Base-by-base conservation (phyloP, 2,329 filamentous ascomycete species). In the Pseudocercospora cruenta region DNA sequence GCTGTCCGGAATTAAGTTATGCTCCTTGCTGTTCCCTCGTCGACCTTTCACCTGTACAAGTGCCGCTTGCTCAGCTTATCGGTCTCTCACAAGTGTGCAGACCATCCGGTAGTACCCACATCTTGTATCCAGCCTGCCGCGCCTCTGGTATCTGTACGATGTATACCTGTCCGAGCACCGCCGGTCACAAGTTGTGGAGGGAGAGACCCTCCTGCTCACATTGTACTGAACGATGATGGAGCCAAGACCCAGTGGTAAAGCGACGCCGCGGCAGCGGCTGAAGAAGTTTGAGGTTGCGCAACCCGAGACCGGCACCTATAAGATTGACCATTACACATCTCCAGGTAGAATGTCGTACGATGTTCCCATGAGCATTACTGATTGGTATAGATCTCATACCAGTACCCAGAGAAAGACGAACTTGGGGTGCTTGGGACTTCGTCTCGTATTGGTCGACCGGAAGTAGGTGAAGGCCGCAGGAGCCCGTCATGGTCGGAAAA, bases 271-370 rank as follows among this genome's bases (percentile, higher is more conserved):
- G 33, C 55, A 55, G 47, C 31, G 58, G 19, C 8, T 64, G 19
- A 60, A 67, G 47, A 65, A 45, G 21, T 60, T 67, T 1, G 62
- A 62, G n/a, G 66, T 67, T 4, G 58, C 66, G 0, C 66, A 67
- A 28, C 66, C 66, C 6, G 47, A 57, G 21, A 36, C 62, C 7
- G 66, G 66, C 21, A 63, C 31, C 2, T 67, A 67, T 63, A 43
- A 39, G 16, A 67, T 67, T 9, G 66, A 67, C 31, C 66, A 47
- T 14, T 67, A 67, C 49, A 67, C 66, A 26, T 65, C 49, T 47
- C 66, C 66, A 45, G 66, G 66, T 65, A 61, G 9, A 45, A 39
- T 2, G n/a, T 31, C n/a, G 3, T 39, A 8, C 7, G 28, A 64
- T 12, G 31, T 43, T 43, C 16, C 22, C 26, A 19, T 31, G 51